Percentiles rank a stretch among this genome's conserved stretches.
Evolutionary conservation across 257 asterid genomes (phyloP).

Genomic region (Solanum neorickii): DNA sequence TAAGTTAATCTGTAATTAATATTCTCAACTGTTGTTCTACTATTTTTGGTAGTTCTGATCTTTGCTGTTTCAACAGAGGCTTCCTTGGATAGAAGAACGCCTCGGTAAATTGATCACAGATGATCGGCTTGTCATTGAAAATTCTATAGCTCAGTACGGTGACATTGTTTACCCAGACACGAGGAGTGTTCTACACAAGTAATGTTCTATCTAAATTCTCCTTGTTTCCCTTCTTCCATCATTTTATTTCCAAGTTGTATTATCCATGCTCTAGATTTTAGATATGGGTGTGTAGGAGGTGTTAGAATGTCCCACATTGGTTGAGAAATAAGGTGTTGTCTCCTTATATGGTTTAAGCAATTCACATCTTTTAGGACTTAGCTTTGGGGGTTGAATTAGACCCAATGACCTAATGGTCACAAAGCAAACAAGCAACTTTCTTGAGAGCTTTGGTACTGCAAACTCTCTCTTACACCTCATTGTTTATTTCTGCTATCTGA

Average conservation of each 20-base stretch:
- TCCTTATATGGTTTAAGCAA: not conserved
- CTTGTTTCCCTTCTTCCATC: not conserved
- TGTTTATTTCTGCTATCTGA: not conserved
- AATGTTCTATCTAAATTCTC: slow-evolving; percentile 14
- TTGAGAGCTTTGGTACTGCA: not conserved
- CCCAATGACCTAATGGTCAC: not conserved
- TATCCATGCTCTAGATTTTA: not conserved
- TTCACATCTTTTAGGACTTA: not conserved
- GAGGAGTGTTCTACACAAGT: slow-evolving; percentile 63
- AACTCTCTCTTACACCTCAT: not conserved
- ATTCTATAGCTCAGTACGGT: slow-evolving; percentile 80
- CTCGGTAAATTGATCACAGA: slow-evolving; percentile 81
- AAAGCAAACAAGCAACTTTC: not conserved
- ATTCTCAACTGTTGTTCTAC: not conserved
- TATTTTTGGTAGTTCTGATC: not conserved
- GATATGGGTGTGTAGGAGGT: not conserved
- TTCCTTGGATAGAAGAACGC: slow-evolving; percentile 89
- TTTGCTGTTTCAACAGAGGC: slow-evolving; percentile 42
- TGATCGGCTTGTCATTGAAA: slow-evolving; percentile 72
- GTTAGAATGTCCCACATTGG: not conserved
- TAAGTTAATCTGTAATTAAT: not conserved
- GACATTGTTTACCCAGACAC: slow-evolving; percentile 77
- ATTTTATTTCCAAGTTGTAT: not conserved
- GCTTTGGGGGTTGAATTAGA: not conserved
- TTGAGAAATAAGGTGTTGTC: not conserved